These are phyloP conservation scores for Balamuthia mandrillaris DNA, from an alignment of 208 protist species.

Conservation along the genomic window DNA sequence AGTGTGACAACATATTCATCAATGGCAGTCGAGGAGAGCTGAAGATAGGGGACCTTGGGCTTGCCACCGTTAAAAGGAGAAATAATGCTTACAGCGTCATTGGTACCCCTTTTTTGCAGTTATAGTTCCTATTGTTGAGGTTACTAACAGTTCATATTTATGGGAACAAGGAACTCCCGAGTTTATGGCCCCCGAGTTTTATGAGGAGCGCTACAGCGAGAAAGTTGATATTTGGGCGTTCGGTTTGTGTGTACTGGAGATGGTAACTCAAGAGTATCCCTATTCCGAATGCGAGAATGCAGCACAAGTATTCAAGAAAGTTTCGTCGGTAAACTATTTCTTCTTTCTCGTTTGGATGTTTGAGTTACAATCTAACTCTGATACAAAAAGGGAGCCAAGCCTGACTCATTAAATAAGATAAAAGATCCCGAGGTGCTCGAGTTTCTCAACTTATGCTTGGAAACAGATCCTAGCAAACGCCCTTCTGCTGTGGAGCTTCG, in stretches of 20 bases:
- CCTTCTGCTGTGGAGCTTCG: no score
- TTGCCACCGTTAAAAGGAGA: slow-evolving; percentile 29
- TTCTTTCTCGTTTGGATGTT: no score
- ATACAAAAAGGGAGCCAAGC: no score
- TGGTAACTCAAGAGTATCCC: slow-evolving; percentile 79
- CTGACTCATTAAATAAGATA: no score
- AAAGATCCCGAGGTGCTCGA: no score
- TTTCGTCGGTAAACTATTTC: no score
- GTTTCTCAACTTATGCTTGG: no score
- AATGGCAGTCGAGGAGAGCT: slow-evolving; percentile 72
- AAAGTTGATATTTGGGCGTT: slow-evolving; percentile 86
- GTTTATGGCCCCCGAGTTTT: slow-evolving; percentile 86
- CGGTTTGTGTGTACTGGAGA: slow-evolving; percentile 84
- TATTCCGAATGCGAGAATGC: slow-evolving; percentile 78
- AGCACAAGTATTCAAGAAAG: slow-evolving; percentile 75
- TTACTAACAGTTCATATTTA: no score
- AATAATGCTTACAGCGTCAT: slow-evolving; percentile 45
- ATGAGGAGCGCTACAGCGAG: slow-evolving; percentile 79
- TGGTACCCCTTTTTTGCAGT: neutral
- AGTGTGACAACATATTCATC: no score
- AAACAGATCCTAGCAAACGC: no score
- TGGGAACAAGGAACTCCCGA: slow-evolving; percentile 83
- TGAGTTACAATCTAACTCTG: no score
- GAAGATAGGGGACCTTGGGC: slow-evolving; percentile 82
- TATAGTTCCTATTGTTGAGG: neutral